Conservation (phyloP, 2,329 filamentous ascomycete genomes). For the Hypoxylon sp. region DNA sequence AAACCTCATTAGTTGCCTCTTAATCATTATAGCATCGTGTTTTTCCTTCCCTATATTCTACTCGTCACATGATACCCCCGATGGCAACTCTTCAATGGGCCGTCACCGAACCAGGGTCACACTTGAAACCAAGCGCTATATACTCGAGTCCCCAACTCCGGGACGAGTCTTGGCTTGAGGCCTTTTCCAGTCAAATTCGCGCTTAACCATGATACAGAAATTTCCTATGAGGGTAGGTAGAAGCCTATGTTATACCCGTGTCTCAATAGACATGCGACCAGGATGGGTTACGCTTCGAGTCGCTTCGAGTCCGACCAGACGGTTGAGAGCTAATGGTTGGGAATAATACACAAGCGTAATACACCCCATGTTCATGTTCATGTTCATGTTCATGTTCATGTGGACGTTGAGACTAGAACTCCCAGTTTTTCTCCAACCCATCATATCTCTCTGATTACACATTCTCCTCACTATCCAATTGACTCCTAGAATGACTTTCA, state of each 20-base stretch:
- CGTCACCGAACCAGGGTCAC: constrained; percentile 4
- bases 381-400: not conserved
- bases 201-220: constrained; percentile 4
- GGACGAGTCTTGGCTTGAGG: constrained; percentile 25
- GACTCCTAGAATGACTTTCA: not conserved
- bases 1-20: too few relatives aligned
- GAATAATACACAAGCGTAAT: not conserved
- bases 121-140: constrained; percentile 12
- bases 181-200: constrained; percentile 19
- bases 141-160: constrained; percentile 15
- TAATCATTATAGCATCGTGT: not conserved
- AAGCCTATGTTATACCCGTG: constrained; percentile 2
- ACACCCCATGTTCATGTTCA: not conserved
- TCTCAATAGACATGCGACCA: not conserved
- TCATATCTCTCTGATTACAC: not conserved
- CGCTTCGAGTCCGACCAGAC: not conserved
- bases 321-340: not conserved
- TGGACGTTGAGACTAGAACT: too few relatives aligned
- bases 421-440: not conserved
- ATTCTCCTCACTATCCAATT: not conserved
- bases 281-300: not conserved
- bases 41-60: not conserved
- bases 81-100: not conserved
- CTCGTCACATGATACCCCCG: not conserved
- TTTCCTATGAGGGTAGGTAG: constrained; percentile 30